Base-by-base conservation (phyloP, 305 asterid genomes). In the Solanum hybrid region DNA sequence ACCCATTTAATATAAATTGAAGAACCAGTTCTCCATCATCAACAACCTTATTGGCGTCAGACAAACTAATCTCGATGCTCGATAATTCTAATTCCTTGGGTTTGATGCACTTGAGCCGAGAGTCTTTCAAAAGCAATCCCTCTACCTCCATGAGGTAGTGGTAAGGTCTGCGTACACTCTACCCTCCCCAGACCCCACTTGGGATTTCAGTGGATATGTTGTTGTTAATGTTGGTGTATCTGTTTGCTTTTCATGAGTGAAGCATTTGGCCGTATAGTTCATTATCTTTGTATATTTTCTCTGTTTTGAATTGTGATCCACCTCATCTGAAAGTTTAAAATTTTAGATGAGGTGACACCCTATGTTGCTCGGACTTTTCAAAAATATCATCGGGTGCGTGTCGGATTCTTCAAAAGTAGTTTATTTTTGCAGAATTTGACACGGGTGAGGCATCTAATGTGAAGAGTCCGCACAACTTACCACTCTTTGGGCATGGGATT, bases 51-150 rank as follows among this genome's bases (percentile, higher is more conserved):
- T 11, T 56, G 64, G 72, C 90, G 87, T 92, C 92, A 1, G 96
- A 95, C 87, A 93, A 42, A 37, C 5, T 92, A 87, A 96, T 92
- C 32, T 94, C 94, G 89, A 94, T 35, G 69, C 96, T 95, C 38
- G 95, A 94, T 8, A 88, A 89, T 85, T 92, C 96, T 80, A 96
- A 82, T 51, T 94, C 95, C 93, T 22, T 60, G 12, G 71, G 71
- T 60, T 60, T 60, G 71, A 60, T 60, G 71, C 71, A 60, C 26
- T 60, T 60, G 71, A 60, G 71, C 71, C 5, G 2, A 60, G 26
- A 3, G 1, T 60, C 71, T 60, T 60, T 7, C 71, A 20, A 60
- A 60, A 60, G 10, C 71, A 60, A 22, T 60, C 71, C 26, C 26
- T 60, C 71, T 60, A 20, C 26, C 26, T 60, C 71, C 71, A 60